Base-by-base conservation (phyloP, 2,329 filamentous ascomycete species). In the Penicillium sp. region DNA sequence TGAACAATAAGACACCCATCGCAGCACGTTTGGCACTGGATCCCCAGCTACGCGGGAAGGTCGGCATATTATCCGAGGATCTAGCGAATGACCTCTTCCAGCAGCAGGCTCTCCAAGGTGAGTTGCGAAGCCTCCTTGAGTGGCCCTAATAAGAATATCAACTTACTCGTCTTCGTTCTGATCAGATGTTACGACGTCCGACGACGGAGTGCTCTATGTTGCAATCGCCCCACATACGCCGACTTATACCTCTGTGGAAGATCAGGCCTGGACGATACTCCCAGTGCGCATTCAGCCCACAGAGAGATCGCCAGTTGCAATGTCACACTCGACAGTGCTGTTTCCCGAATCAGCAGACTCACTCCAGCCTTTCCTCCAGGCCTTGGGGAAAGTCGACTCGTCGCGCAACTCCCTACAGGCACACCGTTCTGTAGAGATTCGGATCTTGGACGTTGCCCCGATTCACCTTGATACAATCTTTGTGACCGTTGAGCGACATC, bases 11-110 rank as follows among this genome's bases (percentile, higher is more conserved):
- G 67, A 78, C 85, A 7, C 79, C 90, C 38, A 77, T 95, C 51
- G 79, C 87, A 51, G 90, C 88, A 49, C 83, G 86, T 51, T 76
- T 97, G 44, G 79, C 94, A 33, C 80, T 96, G 49, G 89, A 95
- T 69, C 86, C 89, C 64, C 84, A 86, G 67, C 77, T 95, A 61
- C 87, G 85, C 70, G 88, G 87, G 46, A 88, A 95, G 64, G 78
- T 90, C 54, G 93, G 89, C 55, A 80, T 93, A 56, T 71, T 97
- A 46, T 95, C 91, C 12, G 84, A 88, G 61, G 88, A 95, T 68
- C 77, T 98, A 45, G 88, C 90, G 62, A 75, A 78, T 41, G 86
- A 94, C 64, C 77, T 97, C 45, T 94, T 71, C 83, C 87, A 54
- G 73, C 81, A 60, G 63, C 78, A 59, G 69, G 71, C 57, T 61